These are phyloP conservation scores for Xylaria castorea DNA, from an alignment of 495 filamentous ascomycete species.

Conservation along the genomic window DNA sequence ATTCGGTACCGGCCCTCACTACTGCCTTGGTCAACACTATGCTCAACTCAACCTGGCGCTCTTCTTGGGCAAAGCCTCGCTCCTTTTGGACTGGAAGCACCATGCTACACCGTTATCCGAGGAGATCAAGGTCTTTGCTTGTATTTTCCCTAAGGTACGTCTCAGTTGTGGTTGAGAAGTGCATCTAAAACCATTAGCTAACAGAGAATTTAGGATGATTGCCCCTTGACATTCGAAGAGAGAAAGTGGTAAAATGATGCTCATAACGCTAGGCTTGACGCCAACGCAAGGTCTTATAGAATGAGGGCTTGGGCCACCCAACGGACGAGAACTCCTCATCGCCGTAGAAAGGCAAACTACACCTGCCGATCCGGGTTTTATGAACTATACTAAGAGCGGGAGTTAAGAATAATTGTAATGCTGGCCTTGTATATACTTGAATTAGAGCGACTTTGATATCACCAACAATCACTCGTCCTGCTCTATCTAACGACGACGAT, in stretches of 20 bases:
- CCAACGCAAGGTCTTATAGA: constrained; percentile 2
- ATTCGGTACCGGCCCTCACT: constrained; percentile 95
- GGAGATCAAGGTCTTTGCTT: constrained; percentile 98
- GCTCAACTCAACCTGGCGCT: constrained; percentile 88
- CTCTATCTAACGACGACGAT: not conserved
- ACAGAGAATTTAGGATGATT: constrained; percentile 61
- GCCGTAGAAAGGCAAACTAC: constrained; percentile 9
- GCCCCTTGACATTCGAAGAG: constrained; percentile 68
- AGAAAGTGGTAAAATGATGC: constrained; percentile 45
- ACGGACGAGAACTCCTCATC: constrained; percentile 4
- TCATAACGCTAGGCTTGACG: not conserved
- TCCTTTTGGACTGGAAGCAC: constrained; percentile 91
- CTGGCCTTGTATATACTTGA: constrained; percentile 39
- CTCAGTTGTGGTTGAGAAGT: constrained; percentile 4
- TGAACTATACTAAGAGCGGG: constrained; percentile 23
- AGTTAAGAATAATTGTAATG: constrained; percentile 41
- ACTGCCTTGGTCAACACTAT: constrained; percentile 95
- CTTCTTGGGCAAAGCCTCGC: constrained; percentile 93
- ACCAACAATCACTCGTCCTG: not conserved
- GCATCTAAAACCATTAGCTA: constrained; percentile 31
- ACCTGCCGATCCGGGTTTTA: constrained; percentile 7
- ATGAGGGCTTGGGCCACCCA: not conserved
- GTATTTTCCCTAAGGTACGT: constrained; percentile 94
- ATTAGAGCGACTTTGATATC: constrained; percentile 25
- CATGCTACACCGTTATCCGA: constrained; percentile 79